A percentile compares a stretch with the other conserved stretches of the same genome.
Conservation (phyloP, 2,329 filamentous ascomycete genomes). For the Calonectria montana region DNA sequence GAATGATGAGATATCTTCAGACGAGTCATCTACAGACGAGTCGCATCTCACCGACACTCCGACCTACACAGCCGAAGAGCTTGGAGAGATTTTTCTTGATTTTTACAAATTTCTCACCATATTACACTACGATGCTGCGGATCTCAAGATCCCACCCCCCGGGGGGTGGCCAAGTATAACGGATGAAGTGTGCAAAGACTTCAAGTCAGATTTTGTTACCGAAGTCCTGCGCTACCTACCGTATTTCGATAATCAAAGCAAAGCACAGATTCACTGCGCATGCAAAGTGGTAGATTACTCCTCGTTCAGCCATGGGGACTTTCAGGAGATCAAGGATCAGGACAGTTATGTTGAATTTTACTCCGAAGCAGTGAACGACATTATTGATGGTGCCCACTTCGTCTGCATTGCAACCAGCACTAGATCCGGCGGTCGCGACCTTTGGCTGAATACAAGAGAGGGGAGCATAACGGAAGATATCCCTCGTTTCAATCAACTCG, state of each 20-base stretch:
- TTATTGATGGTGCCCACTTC: conserved; percentile 20
- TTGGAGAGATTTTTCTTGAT: conserved; percentile 40
- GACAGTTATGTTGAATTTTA: conserved; percentile 23
- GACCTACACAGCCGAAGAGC: conserved; percentile 38
- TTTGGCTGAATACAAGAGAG: conserved; percentile 28
- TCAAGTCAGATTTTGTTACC: conserved; percentile 42
- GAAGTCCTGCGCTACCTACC: conserved; percentile 43
- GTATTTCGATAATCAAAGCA: conserved; percentile 30
- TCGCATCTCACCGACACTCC: conserved; percentile 11
- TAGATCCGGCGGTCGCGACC: conserved; percentile 10
- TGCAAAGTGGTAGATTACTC: conserved; percentile 28
- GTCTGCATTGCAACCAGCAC: conserved; percentile 24
- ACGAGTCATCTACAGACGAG: neutral
- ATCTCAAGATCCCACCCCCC: conserved; percentile 43
- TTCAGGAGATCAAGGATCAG: conserved; percentile 1
- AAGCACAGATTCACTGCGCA: conserved; percentile 22
- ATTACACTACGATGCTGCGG: conserved; percentile 42
- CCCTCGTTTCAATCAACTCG: neutral
- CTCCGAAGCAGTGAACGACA: conserved; percentile 10
- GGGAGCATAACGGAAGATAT: conserved; percentile 24
- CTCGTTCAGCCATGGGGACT: conserved; percentile 19
- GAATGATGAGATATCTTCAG: neutral
- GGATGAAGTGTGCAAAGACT: conserved; percentile 32
- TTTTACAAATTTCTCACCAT: conserved; percentile 47
- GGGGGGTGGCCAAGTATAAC: conserved; percentile 48